A percentile compares a stretch with the other conserved stretches of the same genome.
Evolutionary conservation across 345 rosid species (phyloP).

Genomic region (Heritiera littoralis): DNA sequence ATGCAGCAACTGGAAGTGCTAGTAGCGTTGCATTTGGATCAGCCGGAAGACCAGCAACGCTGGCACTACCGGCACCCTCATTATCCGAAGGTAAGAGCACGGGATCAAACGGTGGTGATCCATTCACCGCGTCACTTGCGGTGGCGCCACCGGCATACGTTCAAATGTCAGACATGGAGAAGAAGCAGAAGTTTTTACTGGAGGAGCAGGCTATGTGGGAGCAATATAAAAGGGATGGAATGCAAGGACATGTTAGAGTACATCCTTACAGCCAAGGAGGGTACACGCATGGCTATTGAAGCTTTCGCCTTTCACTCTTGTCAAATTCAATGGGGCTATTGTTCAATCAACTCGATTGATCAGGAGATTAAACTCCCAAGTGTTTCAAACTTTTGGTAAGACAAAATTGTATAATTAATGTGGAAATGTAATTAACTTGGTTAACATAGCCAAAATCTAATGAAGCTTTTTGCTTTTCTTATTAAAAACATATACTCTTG

Average conservation of each 20-base stretch:
- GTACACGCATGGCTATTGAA: slow-evolving; percentile 28
- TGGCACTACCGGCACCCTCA: slow-evolving; percentile 57
- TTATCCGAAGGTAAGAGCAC: not conserved
- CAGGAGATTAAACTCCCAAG: not conserved
- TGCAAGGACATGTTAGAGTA: slow-evolving; percentile 48
- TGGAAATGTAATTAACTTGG: not conserved
- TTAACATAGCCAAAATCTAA: not conserved
- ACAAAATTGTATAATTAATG: not conserved
- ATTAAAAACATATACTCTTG: too few species aligned
- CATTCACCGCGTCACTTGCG: slow-evolving; percentile 52
- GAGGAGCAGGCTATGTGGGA: slow-evolving; percentile 66
- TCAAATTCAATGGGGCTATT: not conserved
- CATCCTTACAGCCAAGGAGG: slow-evolving; percentile 41
- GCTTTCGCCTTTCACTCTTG: not conserved
- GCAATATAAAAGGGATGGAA: slow-evolving; percentile 47
- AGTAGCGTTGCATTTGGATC: slow-evolving; percentile 18
- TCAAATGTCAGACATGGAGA: slow-evolving; percentile 64
- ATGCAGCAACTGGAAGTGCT: slow-evolving; percentile 33
- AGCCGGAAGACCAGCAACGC: slow-evolving; percentile 43
- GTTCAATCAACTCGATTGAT: not conserved
- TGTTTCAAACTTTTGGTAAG: not conserved
- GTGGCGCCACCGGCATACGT: slow-evolving; percentile 54
- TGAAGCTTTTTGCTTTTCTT: too few species aligned
- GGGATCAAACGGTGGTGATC: slow-evolving; percentile 26
- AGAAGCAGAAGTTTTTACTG: slow-evolving; percentile 49